phyloP scores from a whole-genome alignment of 805 yeast genomes.

The Saturnispora ahearnii region DNA sequence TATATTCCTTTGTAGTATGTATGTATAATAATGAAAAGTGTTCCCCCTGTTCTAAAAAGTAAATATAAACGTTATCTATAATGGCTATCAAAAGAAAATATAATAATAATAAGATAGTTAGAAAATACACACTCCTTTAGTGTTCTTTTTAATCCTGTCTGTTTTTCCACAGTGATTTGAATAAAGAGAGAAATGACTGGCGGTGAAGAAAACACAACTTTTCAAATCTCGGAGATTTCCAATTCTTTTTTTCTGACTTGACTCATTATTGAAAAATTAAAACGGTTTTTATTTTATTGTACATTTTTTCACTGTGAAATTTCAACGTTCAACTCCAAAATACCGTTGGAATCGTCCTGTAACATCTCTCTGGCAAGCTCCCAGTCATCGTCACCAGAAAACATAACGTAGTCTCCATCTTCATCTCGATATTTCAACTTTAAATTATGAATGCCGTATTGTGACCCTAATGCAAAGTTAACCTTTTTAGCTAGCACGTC shows the following conservation, averaged over 20 bases:
- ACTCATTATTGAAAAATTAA: not conserved
- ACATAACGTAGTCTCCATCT: constrained; percentile 86
- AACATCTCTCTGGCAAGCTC: constrained; percentile 68
- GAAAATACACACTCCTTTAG: not conserved
- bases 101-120: not conserved
- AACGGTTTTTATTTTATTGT: not conserved
- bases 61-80: not conserved
- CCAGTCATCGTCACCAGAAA: constrained; percentile 86
- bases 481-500: constrained; percentile 43
- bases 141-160: not conserved
- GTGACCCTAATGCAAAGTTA: constrained; percentile 41
- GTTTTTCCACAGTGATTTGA: not conserved
- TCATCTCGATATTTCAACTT: constrained; percentile 83
- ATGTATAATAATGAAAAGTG: not conserved
- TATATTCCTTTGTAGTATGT: not conserved
- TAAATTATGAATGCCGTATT: constrained; percentile 16
- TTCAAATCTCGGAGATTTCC: not conserved
- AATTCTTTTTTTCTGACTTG: not conserved
- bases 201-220: not conserved
- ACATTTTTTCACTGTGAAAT: not conserved
- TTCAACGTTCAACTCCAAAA: constrained; percentile 1
- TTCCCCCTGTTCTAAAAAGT: not conserved
- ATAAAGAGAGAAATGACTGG: not conserved
- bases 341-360: constrained; percentile 25
- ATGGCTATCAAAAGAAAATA: not conserved